Evolutionary conservation across 140 eudicot species (phyloP).

Genomic region (Erigeron philadelphicus): DNA sequence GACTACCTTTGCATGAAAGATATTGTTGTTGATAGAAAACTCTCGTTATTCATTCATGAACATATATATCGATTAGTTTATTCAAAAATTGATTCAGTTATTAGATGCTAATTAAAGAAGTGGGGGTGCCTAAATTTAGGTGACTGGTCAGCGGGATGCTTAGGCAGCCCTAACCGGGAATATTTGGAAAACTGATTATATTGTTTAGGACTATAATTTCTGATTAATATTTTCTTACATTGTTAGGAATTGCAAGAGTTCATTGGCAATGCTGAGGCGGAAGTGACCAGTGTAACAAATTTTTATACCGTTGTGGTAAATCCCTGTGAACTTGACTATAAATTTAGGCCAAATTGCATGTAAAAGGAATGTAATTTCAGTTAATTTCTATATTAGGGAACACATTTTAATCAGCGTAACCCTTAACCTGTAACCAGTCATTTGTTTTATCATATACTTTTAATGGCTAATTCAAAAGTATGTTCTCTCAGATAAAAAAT

Average conservation of each 20-base stretch:
- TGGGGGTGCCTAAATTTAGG: neutral
- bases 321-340: neutral
- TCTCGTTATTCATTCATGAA: neutral
- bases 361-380: neutral
- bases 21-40: neutral
- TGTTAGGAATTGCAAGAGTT: slow-evolving; percentile 57
- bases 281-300: slow-evolving; percentile 49
- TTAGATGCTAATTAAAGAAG: slow-evolving; percentile 10
- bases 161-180: neutral
- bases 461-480: slow-evolving; percentile 4
- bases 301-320: slow-evolving; percentile 63
- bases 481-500: neutral
- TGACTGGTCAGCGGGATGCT: slow-evolving; percentile 5
- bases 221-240: neutral
- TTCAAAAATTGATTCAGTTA: slow-evolving; percentile 2
- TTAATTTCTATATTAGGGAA: neutral
- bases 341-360: neutral
- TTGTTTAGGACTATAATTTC: neutral
- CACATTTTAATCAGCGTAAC: neutral
- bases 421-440: no score
- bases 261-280: slow-evolving; percentile 49
- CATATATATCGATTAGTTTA: no score
- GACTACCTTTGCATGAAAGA: neutral
- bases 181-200: slow-evolving; percentile 11
- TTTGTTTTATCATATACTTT: neutral